Evolutionary conservation across 2,329 filamentous ascomycete species (phyloP).

Genomic region (Parastagonospora avenae): DNA sequence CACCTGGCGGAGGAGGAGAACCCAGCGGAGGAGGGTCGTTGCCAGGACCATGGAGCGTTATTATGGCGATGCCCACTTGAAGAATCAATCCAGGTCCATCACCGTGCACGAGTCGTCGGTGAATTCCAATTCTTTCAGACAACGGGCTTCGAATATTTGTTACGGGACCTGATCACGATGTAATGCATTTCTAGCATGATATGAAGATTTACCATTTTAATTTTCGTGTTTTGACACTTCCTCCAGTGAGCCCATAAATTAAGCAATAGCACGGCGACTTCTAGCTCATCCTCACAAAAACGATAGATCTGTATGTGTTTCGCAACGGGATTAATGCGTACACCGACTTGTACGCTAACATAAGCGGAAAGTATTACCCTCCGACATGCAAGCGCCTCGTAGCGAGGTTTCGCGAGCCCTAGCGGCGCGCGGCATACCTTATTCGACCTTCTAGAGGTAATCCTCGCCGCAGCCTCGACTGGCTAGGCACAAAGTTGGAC

Average conservation of each 20-base stretch:
- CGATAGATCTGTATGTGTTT: no score
- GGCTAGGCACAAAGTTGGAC: constrained; percentile 5
- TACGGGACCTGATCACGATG: background rate
- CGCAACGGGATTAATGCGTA: background rate
- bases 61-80: constrained; percentile 40
- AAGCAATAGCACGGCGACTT: no score
- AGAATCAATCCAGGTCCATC: background rate
- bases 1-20: constrained; percentile 4
- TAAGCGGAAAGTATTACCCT: background rate
- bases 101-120: no score
- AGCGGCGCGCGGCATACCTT: background rate
- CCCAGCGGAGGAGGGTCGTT: constrained; percentile 12
- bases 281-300: no score
- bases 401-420: background rate
- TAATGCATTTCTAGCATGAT: background rate
- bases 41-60: constrained; percentile 14
- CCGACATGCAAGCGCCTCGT: background rate
- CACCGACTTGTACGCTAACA: background rate
- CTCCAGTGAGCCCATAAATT: no score
- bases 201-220: background rate
- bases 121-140: no score
- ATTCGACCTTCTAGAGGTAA: background rate
- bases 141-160: no score
- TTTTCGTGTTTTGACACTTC: no score
- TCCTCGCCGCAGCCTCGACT: constrained; percentile 14